Evolutionary conservation across 768 basidiomycete species (phyloP).

Genomic region (Kwoniella dendrophila): DNA sequence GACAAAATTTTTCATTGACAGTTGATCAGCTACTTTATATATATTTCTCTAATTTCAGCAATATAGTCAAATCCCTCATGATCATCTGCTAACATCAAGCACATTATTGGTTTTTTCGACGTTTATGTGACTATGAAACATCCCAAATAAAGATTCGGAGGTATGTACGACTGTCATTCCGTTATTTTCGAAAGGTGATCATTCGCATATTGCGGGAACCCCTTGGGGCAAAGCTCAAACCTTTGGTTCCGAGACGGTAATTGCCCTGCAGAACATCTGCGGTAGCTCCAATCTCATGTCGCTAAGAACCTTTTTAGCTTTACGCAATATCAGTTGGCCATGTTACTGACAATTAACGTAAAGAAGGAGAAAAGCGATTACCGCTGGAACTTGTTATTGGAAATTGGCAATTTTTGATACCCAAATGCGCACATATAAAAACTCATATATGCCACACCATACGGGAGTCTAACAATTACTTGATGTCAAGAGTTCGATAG

Average conservation of each 20-base stretch:
- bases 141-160: not conserved
- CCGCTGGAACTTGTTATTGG: no score
- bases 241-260: not conserved
- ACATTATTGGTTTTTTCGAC: no score
- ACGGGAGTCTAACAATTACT: not conserved
- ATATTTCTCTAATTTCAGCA: no score
- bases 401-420: not conserved
- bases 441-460: not conserved
- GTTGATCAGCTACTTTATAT: not conserved
- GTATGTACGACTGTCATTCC: not conserved
- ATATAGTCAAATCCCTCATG: no score
- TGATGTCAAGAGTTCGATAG: not conserved
- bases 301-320: no score
- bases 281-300: not conserved
- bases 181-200: not conserved
- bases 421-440: not conserved
- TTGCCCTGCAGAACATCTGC: not conserved
- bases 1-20: not conserved
- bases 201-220: conserved; percentile 6
- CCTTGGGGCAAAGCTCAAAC: conserved; percentile 2
- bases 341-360: conserved; percentile 2
- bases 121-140: not conserved
- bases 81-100: no score
- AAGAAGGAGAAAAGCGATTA: not conserved
- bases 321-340: no score